Evolutionary conservation across 1,284 basidiomycete genomes (phyloP), one percentile per base, ranked within the genome.

Genomic region (Irpex lacteus): DNA sequence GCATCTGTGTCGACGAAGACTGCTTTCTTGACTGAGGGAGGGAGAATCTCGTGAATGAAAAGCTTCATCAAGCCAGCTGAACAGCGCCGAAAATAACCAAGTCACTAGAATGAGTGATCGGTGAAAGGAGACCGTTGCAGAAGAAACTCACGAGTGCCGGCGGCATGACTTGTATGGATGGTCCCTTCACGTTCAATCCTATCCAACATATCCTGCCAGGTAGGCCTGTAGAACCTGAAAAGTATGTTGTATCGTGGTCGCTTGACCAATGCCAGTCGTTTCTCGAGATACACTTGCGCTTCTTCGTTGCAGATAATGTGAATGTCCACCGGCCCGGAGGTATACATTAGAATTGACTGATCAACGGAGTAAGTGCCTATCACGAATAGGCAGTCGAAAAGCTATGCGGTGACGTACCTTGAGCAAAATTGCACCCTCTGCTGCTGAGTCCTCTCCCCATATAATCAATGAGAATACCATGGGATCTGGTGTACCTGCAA

Each of bases 1-100:
- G 81, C 79, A 67, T 83, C 81, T 5, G 81, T 82, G 70, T 83
- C 82, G 63, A 83, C 70, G 66, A 77, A 83, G 60, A 82, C 81
- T 5, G 77, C 76, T 69, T 77, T 80, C 62, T 73, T 71, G 58
- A 83, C 77, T 37, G 72, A 62, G 15, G 70, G 57, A 9, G 76
- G 80, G 49, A 81, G 69, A n/a, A 81, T 75, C 64, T 81, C 80
- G 66, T 81, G 80, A 59, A 81, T 74, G 69, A 82, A 81, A 38
- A 82, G 73, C 66, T 82, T 81, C 79, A 82, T 80, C 55, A 81
- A 75, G 6, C 80, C 80, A 60, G 78, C 80, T 81, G 60, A 26
- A 49, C 26, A 59, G 34, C 9, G 9, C 15, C 34, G 60, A 11
- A 11, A 68, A 60, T 37, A 34, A 58, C 36, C 49, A 49, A 26